Evolutionary conservation across 371 early-diverging fungal species (phyloP).

Genomic region (Blakeslea trispora): DNA sequence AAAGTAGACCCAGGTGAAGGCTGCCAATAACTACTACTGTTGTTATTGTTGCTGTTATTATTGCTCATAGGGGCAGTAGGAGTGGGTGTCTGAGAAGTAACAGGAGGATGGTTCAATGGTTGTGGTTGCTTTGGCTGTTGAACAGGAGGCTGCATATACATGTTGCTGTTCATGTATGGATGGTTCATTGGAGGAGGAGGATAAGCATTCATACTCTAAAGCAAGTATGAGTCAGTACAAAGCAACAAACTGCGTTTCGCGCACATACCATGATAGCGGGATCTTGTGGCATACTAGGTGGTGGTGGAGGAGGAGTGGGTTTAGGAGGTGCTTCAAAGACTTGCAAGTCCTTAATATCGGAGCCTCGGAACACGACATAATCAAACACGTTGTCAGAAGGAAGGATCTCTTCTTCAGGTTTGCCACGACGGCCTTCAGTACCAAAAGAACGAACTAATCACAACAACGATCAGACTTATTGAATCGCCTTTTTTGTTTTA

Average conservation of each 20-base stretch:
- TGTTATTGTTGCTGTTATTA: slow-evolving; percentile 30
- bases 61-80: slow-evolving; percentile 16
- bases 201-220: slow-evolving; percentile 40
- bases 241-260: background rate
- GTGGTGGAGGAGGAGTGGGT: slow-evolving; percentile 51
- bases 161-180: slow-evolving; percentile 31
- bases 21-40: slow-evolving; percentile 20
- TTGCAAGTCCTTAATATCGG: slow-evolving; percentile 91
- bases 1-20: slow-evolving; percentile 8
- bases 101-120: slow-evolving; percentile 12
- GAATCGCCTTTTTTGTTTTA: background rate
- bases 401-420: slow-evolving; percentile 83
- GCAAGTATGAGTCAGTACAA: background rate
- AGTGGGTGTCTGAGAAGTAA: slow-evolving; percentile 22
- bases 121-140: slow-evolving; percentile 35
- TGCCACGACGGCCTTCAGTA: slow-evolving; percentile 81
- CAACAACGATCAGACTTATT: background rate
- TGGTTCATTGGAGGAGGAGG: slow-evolving; percentile 34
- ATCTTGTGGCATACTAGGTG: slow-evolving; percentile 74
- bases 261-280: slow-evolving; percentile 85
- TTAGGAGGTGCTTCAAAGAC: slow-evolving; percentile 78
- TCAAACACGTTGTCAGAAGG: slow-evolving; percentile 84
- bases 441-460: slow-evolving; percentile 77
- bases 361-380: slow-evolving; percentile 90
- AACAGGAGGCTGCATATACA: slow-evolving; percentile 26